Evolutionary conservation across 306 rosid species (phyloP).

Genomic region (Echinosophora koreensis): DNA sequence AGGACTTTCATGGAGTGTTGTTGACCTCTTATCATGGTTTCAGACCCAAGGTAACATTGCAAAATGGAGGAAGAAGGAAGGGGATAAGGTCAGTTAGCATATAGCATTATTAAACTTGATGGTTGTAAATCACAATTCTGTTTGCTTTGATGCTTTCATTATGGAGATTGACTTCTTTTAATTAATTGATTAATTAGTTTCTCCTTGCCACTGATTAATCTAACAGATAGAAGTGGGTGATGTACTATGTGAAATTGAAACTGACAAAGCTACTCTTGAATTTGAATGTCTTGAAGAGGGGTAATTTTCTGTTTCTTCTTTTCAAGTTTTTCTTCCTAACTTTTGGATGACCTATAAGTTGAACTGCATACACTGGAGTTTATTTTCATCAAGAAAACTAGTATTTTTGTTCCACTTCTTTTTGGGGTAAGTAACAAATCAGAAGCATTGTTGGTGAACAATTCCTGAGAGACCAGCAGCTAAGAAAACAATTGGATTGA

Average conservation of each 20-base stretch:
- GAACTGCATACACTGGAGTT: constrained; percentile 2
- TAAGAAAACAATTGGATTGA: neutral
- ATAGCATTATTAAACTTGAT: constrained; percentile 31
- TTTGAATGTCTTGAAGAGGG: constrained; percentile 98
- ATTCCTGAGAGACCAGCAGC: constrained; percentile 9
- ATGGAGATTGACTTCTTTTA: constrained; percentile 39
- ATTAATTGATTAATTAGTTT: constrained; percentile 33
- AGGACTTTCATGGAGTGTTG: constrained; percentile 42
- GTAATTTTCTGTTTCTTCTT: constrained; percentile 56
- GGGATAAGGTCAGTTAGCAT: constrained; percentile 82
- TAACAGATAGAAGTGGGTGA: constrained; percentile 94
- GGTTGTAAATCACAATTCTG: constrained; percentile 46
- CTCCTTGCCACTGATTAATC: constrained; percentile 47
- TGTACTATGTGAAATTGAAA: constrained; percentile 92
- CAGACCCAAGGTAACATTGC: constrained; percentile 94
- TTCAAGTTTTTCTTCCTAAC: neutral
- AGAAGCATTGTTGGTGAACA: constrained; percentile 24
- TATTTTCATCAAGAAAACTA: constrained; percentile 18
- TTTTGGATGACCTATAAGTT: constrained; percentile 39
- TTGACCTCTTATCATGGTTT: constrained; percentile 46
- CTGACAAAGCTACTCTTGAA: constrained; percentile 97
- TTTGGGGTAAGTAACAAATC: constrained; percentile 4
- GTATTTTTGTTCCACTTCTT: constrained; percentile 26
- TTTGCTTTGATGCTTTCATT: constrained; percentile 41
- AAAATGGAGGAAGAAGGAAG: constrained; percentile 94